Evolutionary conservation across 257 asterid genomes (phyloP), one percentile per base, ranked within the genome.

Genomic region (Galeopsis tetrahit): DNA sequence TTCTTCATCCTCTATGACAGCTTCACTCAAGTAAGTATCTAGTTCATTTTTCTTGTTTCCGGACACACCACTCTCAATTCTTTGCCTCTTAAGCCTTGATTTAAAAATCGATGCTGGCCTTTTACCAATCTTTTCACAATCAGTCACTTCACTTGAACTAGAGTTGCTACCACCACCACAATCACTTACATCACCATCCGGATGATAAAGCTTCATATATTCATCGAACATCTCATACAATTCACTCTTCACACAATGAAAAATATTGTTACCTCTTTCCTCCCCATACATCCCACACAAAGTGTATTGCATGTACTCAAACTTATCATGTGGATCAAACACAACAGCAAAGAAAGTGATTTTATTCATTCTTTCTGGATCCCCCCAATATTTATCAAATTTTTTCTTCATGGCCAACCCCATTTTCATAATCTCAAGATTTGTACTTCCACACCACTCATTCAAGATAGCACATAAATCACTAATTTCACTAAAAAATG

Each of bases 281-380:
- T 7, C 53, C 38, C 56, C 39, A 17, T 15, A 42, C 69, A 64
- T 7, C 28, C 42, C 69, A 40, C 2, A 6, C 17, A 64, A 64
- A 8, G 69, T 14, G 21, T 14, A 42, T 21, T 64, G 36, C 55
- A 64, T 64, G 17, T 15, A 64, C 4, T 64, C 56, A 3, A 40
- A 4, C 55, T 64, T 64, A 64, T 64, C 56, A 15, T 4, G 33
- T 2, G 55, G 69, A 40, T 64, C 1, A 43, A 64, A 64, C 43
- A 64, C 21, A 42, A 8, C 21, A 9, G 39, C 69, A 15, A 42
- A 64, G 28, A 64, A 64, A 6, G 40, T 42, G 6, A 64, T 40
- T 28, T 64, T 64, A 7, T 60, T 35, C 49, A 61, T 36, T n/a
- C 28, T 61, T 61, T 61, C 66, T 0, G n/a, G 7, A 11, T 35